Evolutionary conservation across 1,139 yeast genomes (phyloP), one percentile per base, ranked within the genome.

Genomic region (Geotrichum citri-aurantii): DNA sequence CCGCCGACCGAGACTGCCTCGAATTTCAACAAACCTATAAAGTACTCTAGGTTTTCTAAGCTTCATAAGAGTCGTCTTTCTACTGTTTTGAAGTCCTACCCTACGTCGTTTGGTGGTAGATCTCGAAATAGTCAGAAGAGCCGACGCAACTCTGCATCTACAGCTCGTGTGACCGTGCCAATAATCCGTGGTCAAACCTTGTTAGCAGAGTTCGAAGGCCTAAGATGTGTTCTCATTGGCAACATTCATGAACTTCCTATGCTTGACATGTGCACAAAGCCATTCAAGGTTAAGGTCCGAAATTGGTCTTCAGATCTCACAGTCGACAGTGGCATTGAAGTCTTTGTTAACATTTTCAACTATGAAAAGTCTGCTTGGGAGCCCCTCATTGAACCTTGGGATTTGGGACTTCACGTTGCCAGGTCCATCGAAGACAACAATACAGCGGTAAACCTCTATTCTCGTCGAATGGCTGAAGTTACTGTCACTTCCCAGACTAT

Each of bases 321-420:
- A 65, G 89, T 92, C 0, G 87, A 85, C 62, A 78, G 87, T 0
- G 83, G 83, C 33, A 73, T 92, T 33, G 89, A 85, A 65, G 81
- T 91, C 0, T 83, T 77, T 64, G 81, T 88, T 12, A 93, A 92
- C 70, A 84, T 92, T 26, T 93, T 87, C 77, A 93, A 93, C 70
- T 92, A 92, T 69, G 83, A 97, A 0, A 84, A 90, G 65, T 91
- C 98, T 0, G 83, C 95, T 0, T 95, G 99, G 99, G 99, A 95
- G 66, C 98, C 99, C 0, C 75, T 95, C 52, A 72, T 93, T 54
- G 99, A 95, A 66, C 85, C 93, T 0, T 88, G 96, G 89, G 87
- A 92, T 11, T 76, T 93, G 57, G 85, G 91, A 0, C 72, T 91
- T 19, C 91, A 88, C 69, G 83, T 88, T 1, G 77, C 88, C 0